Conservation (phyloP, 2,329 filamentous ascomycete genomes). For the Microdochium nivale region DNA sequence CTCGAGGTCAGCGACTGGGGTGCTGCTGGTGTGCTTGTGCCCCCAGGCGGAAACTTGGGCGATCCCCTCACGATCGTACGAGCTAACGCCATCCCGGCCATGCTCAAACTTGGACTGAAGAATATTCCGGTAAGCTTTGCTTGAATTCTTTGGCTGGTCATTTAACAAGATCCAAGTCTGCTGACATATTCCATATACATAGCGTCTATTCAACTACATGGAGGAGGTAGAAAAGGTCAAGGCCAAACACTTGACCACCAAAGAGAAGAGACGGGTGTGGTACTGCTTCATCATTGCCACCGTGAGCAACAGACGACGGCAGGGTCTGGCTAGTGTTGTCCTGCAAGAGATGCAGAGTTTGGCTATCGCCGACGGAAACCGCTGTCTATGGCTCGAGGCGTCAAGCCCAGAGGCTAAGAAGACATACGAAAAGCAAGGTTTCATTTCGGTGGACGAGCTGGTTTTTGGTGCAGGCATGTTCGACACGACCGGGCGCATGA, state of each 20-base stretch:
- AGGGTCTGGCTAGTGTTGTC: conserved; percentile 4
- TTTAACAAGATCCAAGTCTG: not conserved
- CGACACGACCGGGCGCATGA: conserved; percentile 1
- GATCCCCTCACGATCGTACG: not conserved
- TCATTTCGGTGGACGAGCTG: conserved; percentile 2
- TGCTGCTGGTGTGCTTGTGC: not conserved
- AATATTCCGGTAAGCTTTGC: not conserved
- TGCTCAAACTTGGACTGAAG: not conserved
- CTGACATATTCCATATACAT: too few species aligned
- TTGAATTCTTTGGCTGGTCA: not conserved
- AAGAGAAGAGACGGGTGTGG: conserved; percentile 2
- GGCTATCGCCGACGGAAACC: conserved; percentile 1
- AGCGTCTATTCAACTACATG: not conserved
- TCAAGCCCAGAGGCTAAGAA: not conserved
- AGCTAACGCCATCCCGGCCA: not conserved
- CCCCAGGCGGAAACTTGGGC: not conserved
- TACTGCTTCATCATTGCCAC: conserved; percentile 15
- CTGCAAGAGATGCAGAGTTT: conserved; percentile 3
- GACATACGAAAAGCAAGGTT: conserved; percentile 2
- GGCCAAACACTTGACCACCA: conserved; percentile 1
- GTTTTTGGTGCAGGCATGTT: conserved; percentile 5
- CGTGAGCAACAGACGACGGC: conserved; percentile 19
- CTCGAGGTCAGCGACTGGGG: not conserved
- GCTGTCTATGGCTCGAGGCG: conserved; percentile 1
- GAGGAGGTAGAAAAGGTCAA: not conserved